Evolutionary conservation across 1,139 yeast species (phyloP).

Genomic region (Pneumocystis oryctolagi): DNA sequence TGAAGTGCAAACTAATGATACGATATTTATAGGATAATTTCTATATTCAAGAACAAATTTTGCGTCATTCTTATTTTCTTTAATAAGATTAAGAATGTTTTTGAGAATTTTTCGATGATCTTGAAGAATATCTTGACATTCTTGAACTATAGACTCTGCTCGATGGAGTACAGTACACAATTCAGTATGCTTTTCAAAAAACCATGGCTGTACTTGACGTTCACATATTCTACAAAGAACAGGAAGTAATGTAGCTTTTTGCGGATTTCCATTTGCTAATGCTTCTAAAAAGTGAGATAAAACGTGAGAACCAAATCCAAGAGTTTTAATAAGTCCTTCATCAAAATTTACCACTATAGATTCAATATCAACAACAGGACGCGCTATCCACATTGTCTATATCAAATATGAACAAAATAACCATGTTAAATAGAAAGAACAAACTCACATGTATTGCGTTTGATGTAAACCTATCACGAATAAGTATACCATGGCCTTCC

Average conservation of each 20-base stretch:
- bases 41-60: slow-evolving; percentile 11
- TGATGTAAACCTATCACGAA: slow-evolving; percentile 46
- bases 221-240: slow-evolving; percentile 89
- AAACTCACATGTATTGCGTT: slow-evolving; percentile 46
- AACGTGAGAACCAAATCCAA: slow-evolving; percentile 82
- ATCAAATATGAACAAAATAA: neutral
- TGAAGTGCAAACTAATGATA: slow-evolving; percentile 1
- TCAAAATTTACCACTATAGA: slow-evolving; percentile 56
- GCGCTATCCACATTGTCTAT: slow-evolving; percentile 76
- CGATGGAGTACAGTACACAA: slow-evolving; percentile 75
- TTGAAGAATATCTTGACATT: slow-evolving; percentile 57
- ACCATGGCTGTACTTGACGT: slow-evolving; percentile 86
- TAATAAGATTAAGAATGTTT: slow-evolving; percentile 30
- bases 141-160: slow-evolving; percentile 63
- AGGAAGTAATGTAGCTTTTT: slow-evolving; percentile 51
- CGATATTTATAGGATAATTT: slow-evolving; percentile 9
- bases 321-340: slow-evolving; percentile 43
- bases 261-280: slow-evolving; percentile 42
- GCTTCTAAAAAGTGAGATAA: slow-evolving; percentile 58
- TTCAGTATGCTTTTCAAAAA: slow-evolving; percentile 83
- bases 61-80: slow-evolving; percentile 5
- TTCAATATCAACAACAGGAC: slow-evolving; percentile 51
- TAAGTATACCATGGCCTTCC: slow-evolving; percentile 91
- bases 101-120: slow-evolving; percentile 53
- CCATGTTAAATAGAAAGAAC: neutral